These are phyloP conservation scores for Helotiales sp. DNA, from an alignment of 2,329 filamentous ascomycete species.

Conservation along the genomic window DNA sequence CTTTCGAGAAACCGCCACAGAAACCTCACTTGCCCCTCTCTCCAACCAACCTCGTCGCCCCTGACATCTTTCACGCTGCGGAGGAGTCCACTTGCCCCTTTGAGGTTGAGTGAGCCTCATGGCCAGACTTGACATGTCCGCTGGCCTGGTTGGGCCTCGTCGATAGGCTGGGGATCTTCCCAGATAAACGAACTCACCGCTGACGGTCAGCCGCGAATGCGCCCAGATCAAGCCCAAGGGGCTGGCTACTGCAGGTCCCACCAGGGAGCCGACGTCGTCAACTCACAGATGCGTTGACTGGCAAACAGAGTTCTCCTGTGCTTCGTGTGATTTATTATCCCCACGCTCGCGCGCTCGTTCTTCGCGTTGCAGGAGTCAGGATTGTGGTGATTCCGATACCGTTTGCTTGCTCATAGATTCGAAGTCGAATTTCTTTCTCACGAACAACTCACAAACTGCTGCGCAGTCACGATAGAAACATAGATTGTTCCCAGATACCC, in stretches of 20 bases:
- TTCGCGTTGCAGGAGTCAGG: background rate
- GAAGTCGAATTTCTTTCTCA: constrained; percentile 16
- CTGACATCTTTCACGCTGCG: constrained; percentile 3
- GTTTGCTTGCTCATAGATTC: constrained; percentile 14
- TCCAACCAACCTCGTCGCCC: constrained; percentile 18
- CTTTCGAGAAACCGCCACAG: constrained; percentile 13
- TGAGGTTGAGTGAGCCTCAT: constrained; percentile 1
- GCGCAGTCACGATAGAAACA: background rate
- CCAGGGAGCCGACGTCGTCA: background rate
- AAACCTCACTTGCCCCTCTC: background rate
- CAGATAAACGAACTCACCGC: background rate
- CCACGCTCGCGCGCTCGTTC: constrained; percentile 3
- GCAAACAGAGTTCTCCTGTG: background rate
- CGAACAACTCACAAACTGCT: background rate
- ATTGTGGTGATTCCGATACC: background rate
- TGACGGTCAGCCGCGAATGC: background rate
- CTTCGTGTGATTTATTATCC: constrained; percentile 1
- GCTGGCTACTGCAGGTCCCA: background rate
- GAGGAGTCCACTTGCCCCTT: background rate
- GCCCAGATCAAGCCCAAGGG: background rate
- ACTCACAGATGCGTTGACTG: background rate
- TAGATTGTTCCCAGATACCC: constrained; percentile 3
- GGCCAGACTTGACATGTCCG: background rate
- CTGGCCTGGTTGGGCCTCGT: background rate
- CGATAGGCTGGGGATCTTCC: constrained; percentile 7